Conservation (phyloP, 768 basidiomycete genomes). For the Termitomyces sp. region DNA sequence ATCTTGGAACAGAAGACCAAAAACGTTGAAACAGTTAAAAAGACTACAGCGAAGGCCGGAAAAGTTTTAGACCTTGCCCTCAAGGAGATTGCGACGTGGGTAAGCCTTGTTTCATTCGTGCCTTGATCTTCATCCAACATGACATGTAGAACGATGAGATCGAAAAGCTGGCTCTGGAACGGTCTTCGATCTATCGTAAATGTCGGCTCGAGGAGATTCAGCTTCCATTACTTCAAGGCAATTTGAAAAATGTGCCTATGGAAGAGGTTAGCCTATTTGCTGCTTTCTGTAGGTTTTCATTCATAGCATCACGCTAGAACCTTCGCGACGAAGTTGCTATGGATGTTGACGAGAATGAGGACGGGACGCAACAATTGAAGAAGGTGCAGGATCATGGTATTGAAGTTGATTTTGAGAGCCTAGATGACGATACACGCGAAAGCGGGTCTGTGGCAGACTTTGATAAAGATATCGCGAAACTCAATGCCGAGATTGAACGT, state of each 20-base stretch:
- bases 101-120: constrained; percentile 21
- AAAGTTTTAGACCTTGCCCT: constrained; percentile 80
- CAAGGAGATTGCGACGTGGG: constrained; percentile 85
- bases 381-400: constrained; percentile 80
- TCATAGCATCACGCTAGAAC: constrained; percentile 40
- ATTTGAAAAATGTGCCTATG: constrained; percentile 85
- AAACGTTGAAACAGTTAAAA: constrained; percentile 71
- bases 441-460: constrained; percentile 64
- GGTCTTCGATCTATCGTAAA: constrained; percentile 83
- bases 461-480: constrained; percentile 64
- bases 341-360: constrained; percentile 89
- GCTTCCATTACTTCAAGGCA: constrained; percentile 70
- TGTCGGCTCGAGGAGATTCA: constrained; percentile 91
- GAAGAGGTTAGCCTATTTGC: constrained; percentile 65
- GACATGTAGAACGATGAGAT: constrained; percentile 63
- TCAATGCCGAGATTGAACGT: constrained; percentile 77
- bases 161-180: constrained; percentile 78
- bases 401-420: constrained; percentile 74
- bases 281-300: neutral
- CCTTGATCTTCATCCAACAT: neutral
- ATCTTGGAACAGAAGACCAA: constrained; percentile 68
- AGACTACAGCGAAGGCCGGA: constrained; percentile 58
- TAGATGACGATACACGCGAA: constrained; percentile 73
- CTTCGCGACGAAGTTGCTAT: constrained; percentile 82
- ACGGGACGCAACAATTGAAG: constrained; percentile 68